Evolutionary conservation across 495 filamentous ascomycete species (phyloP).

Genomic region (Aspergillus coremiiformis): DNA sequence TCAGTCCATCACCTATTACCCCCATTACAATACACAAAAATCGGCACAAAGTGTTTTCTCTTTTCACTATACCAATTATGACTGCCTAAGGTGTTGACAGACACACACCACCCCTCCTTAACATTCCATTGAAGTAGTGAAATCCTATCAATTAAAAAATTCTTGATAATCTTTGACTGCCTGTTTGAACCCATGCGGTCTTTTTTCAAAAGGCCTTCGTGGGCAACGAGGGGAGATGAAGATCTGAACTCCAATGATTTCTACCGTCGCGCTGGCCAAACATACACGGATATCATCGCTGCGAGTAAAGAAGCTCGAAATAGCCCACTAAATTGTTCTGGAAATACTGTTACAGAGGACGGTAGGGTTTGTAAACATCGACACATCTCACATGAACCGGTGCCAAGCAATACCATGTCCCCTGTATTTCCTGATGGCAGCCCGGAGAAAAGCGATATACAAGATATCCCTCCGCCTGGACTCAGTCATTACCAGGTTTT

Average conservation of each 20-base stretch:
- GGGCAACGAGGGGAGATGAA: constrained; percentile 37
- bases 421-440: not conserved
- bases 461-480: not conserved
- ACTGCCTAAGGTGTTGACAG: too few species aligned
- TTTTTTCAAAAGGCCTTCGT: constrained; percentile 63
- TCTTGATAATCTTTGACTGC: constrained; percentile 6
- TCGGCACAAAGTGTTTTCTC: too few species aligned
- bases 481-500: not conserved
- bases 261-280: constrained; percentile 60
- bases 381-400: not conserved
- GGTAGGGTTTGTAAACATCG: constrained; percentile 6
- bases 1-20: too few species aligned
- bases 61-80: too few species aligned
- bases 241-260: constrained; percentile 45
- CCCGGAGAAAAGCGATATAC: not conserved
- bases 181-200: constrained; percentile 49
- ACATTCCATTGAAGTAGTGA: not conserved
- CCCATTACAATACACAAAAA: too few species aligned
- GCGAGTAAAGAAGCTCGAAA: constrained; percentile 38
- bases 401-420: constrained; percentile 7
- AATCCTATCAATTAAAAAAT: constrained; percentile 3
- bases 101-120: too few species aligned
- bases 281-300: constrained; percentile 51
- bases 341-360: constrained; percentile 1
- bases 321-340: constrained; percentile 7